Evolutionary conservation across 2,329 filamentous ascomycete species (phyloP).

Genomic region (Epichloe uncinata): DNA sequence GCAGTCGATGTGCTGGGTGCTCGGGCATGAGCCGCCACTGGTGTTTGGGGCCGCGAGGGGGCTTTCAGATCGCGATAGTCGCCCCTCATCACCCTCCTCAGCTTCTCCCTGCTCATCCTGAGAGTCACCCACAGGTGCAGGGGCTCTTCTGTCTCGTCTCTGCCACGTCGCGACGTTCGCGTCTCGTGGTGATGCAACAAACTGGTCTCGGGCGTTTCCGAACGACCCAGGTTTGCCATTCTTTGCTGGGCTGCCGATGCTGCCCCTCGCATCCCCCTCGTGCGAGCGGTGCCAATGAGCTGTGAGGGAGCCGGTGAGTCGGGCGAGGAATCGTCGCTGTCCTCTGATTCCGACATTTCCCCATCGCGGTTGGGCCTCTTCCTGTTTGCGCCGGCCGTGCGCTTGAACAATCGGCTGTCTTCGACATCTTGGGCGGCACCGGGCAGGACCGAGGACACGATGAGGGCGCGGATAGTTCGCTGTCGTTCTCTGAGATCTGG

Average conservation of each 20-base stretch:
- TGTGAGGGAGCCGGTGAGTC: conserved; percentile 75
- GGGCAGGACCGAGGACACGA: conserved; percentile 86
- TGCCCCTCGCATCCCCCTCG: conserved; percentile 77
- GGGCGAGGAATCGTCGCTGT: conserved; percentile 78
- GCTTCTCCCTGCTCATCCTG: conserved; percentile 56
- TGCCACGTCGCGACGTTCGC: conserved; percentile 48
- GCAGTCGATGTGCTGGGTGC: conserved; percentile 18
- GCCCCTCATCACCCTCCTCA: conserved; percentile 52
- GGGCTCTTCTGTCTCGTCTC: conserved; percentile 71
- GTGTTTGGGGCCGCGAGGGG: conserved; percentile 23
- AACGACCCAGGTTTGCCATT: conserved; percentile 70
- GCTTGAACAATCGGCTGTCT: conserved; percentile 78
- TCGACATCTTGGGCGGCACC: conserved; percentile 71
- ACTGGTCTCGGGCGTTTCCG: conserved; percentile 73
- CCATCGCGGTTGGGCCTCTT: conserved; percentile 46
- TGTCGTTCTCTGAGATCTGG: conserved; percentile 95
- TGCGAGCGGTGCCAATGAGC: conserved; percentile 67
- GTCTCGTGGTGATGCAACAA: conserved; percentile 55
- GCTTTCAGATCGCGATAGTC: conserved; percentile 27
- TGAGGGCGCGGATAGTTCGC: conserved; percentile 79
- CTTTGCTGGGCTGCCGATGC: conserved; percentile 77
- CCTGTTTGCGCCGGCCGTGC: conserved; percentile 46
- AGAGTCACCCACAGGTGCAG: conserved; percentile 61
- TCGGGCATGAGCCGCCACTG: conserved; percentile 17
- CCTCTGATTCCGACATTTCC: conserved; percentile 75